Base-by-base conservation (phyloP, 2,329 filamentous ascomycete species). In the Diaporthe vaccinii region DNA sequence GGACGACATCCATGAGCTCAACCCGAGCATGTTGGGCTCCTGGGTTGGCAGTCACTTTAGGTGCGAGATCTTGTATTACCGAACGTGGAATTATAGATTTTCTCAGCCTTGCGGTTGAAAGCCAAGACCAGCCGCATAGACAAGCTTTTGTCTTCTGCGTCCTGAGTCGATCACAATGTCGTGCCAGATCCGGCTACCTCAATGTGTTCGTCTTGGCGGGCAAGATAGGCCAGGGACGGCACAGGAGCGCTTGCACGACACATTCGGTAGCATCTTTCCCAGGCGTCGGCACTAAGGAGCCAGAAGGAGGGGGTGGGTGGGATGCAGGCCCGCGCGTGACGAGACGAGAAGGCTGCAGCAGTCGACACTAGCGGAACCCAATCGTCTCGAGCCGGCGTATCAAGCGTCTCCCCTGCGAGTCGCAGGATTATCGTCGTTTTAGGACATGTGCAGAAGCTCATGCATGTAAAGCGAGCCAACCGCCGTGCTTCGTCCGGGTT, bases 391-490 rank as follows among this genome's bases (percentile, higher is more conserved):
- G 65, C 58, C 71, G 46, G 34, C 58, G 39, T 55, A 62, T 73
- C 58, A 53, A 31, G 44, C 71, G 49, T 73, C 34, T 46, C 39
- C 46, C 44, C 46, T 51, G 49, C 31, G 34, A 57, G 71, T 39
- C 51, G 71, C 71, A 73, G 71, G 46, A 73, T 34, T 34, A 65
- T 20, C 46, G 34, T 62, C 59, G 70, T 41, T 53, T 39, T 62
- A 62, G 70, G 44, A 53, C 28, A 41, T 62, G 55, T 72, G 70
- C 70, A 62, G 44, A 53, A 55, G 51, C 71, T 55, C 71, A 59
- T 73, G 71, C 73, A 59, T 71, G 51, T 20, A 39, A 72, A 65
- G 67, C 73, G 67, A 71, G 61, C 73, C 73, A 74, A 69, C 69
- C 73, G 46, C 39, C 41, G 57, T 70, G 41, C 46, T 69, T 53